Evolutionary conservation across 208 protist species (phyloP).

Genomic region (Naegleria fowleri): DNA sequence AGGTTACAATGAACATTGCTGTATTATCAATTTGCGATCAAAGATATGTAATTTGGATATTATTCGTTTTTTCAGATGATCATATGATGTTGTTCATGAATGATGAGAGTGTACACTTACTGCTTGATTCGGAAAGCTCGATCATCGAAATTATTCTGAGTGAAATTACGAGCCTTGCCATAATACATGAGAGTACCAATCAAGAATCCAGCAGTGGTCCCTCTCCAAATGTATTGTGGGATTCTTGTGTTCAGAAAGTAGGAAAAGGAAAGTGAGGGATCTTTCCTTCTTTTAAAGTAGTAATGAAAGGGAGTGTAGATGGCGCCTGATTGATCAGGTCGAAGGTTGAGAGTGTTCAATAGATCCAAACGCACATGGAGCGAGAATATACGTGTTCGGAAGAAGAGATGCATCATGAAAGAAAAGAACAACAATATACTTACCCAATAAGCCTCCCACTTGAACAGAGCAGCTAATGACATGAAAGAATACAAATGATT

Average conservation of each 20-base stretch:
- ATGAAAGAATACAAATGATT: not conserved
- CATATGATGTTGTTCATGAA: too few relatives aligned
- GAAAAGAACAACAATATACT: not conserved
- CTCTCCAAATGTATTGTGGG: not conserved
- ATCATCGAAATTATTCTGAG: conserved; percentile 1
- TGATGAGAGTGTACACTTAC: too few relatives aligned
- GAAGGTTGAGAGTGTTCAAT: too few relatives aligned
- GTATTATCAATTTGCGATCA: too few relatives aligned
- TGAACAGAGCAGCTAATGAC: not conserved
- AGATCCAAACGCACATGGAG: too few relatives aligned
- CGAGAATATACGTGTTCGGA: too few relatives aligned
- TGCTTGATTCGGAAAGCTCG: not conserved
- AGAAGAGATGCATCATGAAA: too few relatives aligned
- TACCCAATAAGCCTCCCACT: not conserved
- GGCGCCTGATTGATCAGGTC: not conserved
- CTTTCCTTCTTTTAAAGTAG: not conserved
- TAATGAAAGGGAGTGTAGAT: not conserved
- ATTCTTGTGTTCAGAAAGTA: not conserved
- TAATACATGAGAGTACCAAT: not conserved
- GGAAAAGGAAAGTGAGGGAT: not conserved
- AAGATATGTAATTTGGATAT: too few relatives aligned
- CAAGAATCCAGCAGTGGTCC: not conserved
- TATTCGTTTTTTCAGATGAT: too few relatives aligned
- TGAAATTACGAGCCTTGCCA: not conserved
- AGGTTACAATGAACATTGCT: too few relatives aligned